phyloP scores from a whole-genome alignment of 2,329 filamentous ascomycete genomes.

The Boeremia exigua region DNA sequence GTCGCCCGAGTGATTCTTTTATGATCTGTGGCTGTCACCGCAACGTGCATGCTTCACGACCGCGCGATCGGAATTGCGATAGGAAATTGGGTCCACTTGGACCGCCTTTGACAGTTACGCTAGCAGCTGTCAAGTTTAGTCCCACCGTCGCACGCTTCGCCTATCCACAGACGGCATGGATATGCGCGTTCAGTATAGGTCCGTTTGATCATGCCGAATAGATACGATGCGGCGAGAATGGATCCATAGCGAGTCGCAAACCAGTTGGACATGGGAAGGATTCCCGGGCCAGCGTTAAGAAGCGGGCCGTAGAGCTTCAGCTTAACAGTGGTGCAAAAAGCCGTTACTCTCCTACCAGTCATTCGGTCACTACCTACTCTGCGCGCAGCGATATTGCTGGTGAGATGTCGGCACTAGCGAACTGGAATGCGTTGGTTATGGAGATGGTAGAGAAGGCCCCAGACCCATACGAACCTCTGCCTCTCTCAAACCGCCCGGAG shows the following conservation, averaged over 20 bases:
- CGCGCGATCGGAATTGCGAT: neutral
- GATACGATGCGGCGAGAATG: neutral
- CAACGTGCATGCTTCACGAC: neutral
- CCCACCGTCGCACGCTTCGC: slow-evolving; percentile 4
- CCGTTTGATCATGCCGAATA: neutral
- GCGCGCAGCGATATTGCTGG: slow-evolving; percentile 2
- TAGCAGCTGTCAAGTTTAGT: neutral
- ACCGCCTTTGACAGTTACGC: neutral
- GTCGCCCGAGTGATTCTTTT: neutral
- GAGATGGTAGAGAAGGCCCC: slow-evolving; percentile 32
- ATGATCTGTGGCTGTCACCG: neutral
- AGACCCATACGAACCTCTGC: slow-evolving; percentile 34
- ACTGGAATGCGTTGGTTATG: slow-evolving; percentile 25
- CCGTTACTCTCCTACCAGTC: slow-evolving; percentile 1
- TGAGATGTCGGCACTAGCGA: slow-evolving; percentile 18
- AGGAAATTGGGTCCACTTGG: neutral
- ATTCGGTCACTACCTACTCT: slow-evolving; percentile 7
- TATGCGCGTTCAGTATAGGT: neutral
- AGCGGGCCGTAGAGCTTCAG: neutral
- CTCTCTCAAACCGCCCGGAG: slow-evolving; percentile 32
- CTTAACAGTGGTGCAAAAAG: neutral
- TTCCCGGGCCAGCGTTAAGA: slow-evolving; percentile 1
- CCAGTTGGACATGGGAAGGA: neutral
- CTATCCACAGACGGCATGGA: neutral
- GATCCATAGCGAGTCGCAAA: neutral